Conservation (phyloP, 768 basidiomycete genomes). For the Rhodosporidiobolus odoratus region DNA sequence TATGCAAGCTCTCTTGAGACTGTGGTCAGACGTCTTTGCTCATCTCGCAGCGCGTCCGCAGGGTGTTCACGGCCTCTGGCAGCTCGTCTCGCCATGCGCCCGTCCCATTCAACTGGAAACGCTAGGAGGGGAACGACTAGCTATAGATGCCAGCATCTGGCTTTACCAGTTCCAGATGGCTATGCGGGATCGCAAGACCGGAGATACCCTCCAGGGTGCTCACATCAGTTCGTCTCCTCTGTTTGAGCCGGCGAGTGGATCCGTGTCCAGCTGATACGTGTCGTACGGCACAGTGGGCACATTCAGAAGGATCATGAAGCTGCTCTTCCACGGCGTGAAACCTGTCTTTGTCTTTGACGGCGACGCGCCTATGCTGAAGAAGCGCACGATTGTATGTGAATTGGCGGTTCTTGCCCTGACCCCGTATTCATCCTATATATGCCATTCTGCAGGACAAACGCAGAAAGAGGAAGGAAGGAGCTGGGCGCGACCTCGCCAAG, state of each 20-base stretch:
- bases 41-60: background rate
- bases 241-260: background rate
- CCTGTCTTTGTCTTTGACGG: conserved; percentile 99
- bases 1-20: background rate
- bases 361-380: conserved; percentile 84
- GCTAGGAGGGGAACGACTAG: conserved; percentile 87
- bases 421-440: background rate
- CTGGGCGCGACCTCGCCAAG: conserved; percentile 74
- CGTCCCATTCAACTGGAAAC: conserved; percentile 89
- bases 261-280: conserved; percentile 23
- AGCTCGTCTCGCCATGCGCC: conserved; percentile 82
- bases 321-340: conserved; percentile 94
- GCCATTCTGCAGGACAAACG: conserved; percentile 61
- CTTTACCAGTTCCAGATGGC: conserved; percentile 99
- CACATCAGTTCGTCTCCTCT: conserved; percentile 74
- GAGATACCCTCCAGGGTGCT: conserved; percentile 79
- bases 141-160: conserved; percentile 99
- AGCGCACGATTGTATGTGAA: conserved; percentile 70
- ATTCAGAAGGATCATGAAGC: conserved; percentile 73
- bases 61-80: conserved; percentile 98
- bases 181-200: conserved; percentile 89
- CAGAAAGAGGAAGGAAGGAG: conserved; percentile 84
- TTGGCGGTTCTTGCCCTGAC: background rate
- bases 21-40: background rate
- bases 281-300: conserved; percentile 34